phyloP scores from a whole-genome alignment of 2,329 filamentous ascomycete species.

The Colletotrichum sansevieriae region DNA sequence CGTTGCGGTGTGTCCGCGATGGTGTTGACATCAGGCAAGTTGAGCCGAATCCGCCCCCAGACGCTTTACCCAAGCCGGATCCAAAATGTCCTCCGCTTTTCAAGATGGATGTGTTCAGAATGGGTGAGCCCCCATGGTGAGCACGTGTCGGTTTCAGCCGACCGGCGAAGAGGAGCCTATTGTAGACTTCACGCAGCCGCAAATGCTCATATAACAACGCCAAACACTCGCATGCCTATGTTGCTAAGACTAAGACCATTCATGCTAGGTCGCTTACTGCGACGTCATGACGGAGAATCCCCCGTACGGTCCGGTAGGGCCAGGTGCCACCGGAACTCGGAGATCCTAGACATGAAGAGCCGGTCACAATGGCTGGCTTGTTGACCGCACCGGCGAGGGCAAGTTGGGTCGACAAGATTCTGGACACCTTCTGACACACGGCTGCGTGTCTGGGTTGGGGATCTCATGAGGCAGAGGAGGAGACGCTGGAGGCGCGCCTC shows the following conservation, averaged over 20 bases:
- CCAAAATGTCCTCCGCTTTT: not conserved
- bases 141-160: not conserved
- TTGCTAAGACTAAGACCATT: not conserved
- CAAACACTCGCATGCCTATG: not conserved
- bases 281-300: not conserved
- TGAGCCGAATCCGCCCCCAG: constrained; percentile 6
- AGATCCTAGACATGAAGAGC: no score
- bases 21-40: constrained; percentile 28
- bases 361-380: no score
- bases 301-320: no score
- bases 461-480: no score
- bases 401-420: no score
- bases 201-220: not conserved
- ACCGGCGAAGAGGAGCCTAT: not conserved
- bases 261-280: not conserved
- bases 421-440: no score
- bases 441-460: no score
- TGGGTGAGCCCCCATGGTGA: constrained; percentile 27
- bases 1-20: constrained; percentile 33
- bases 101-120: constrained; percentile 18
- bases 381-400: no score
- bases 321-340: no score
- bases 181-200: not conserved
- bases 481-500: no score
- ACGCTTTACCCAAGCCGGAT: not conserved